Conservation (phyloP, 148 eudicot species). For the Pouteria glomerata region DNA sequence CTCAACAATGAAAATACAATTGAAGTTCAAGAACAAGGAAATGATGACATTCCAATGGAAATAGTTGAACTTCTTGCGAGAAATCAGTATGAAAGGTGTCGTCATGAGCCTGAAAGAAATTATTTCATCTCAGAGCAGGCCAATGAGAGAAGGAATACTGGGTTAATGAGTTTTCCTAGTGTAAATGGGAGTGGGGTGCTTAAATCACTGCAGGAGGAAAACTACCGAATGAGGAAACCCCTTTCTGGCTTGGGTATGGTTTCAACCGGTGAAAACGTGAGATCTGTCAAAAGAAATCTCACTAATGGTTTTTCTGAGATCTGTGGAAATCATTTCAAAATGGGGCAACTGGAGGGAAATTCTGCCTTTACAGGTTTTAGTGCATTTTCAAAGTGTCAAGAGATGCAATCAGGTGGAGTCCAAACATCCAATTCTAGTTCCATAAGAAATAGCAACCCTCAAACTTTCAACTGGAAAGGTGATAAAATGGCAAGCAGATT, state of each 20-base stretch:
- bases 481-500: neutral
- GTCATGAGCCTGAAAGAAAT: constrained; percentile 21
- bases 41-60: constrained; percentile 72
- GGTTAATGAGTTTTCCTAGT: constrained; percentile 3
- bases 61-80: constrained; percentile 67
- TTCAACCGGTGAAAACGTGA: constrained; percentile 19
- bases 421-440: constrained; percentile 23
- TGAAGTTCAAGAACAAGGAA: constrained; percentile 31
- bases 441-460: constrained; percentile 10
- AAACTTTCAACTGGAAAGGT: constrained; percentile 14
- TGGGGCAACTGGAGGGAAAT: constrained; percentile 22
- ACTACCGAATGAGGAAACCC: constrained; percentile 14
- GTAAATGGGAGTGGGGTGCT: constrained; percentile 21
- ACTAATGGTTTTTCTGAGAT: constrained; percentile 18
- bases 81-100: constrained; percentile 51
- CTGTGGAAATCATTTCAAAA: constrained; percentile 18
- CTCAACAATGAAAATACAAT: constrained; percentile 17
- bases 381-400: constrained; percentile 25
- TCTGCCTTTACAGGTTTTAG: constrained; percentile 20
- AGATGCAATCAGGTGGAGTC: constrained; percentile 19
- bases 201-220: constrained; percentile 14
- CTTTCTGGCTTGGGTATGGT: constrained; percentile 12
- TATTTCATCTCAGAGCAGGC: constrained; percentile 6
- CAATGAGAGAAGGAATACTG: constrained; percentile 8
- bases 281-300: constrained; percentile 11